Evolutionary conservation across 2,329 filamentous ascomycete genomes (phyloP).

Genomic region (Conoideocrella luteorostrata): DNA sequence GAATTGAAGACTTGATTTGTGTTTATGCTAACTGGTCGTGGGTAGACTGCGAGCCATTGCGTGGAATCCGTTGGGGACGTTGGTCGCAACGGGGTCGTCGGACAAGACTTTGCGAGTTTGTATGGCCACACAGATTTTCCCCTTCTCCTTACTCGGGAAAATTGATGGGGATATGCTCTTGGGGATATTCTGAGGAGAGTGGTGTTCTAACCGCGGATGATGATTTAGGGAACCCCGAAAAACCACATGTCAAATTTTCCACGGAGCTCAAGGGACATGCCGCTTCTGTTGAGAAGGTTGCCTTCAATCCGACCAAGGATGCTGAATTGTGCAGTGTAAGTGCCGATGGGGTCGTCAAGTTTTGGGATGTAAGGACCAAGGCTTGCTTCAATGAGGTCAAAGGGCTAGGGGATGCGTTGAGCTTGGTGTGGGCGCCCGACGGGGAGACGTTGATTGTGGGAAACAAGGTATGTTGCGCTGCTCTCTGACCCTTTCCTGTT

Average conservation of each 20-base stretch:
- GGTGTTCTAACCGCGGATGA: too few relatives aligned
- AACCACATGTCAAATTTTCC: constrained; percentile 64
- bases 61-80: constrained; percentile 80
- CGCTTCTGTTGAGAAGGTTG: constrained; percentile 64
- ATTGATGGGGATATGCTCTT: neutral
- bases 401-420: constrained; percentile 60
- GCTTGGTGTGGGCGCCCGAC: constrained; percentile 67
- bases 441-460: constrained; percentile 65
- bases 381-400: constrained; percentile 63
- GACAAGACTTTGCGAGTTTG: constrained; percentile 70
- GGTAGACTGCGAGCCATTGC: constrained; percentile 68
- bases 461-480: constrained; percentile 51
- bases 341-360: constrained; percentile 65
- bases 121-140: too few relatives aligned
- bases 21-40: neutral
- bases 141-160: neutral
- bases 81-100: constrained; percentile 74
- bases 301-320: constrained; percentile 72
- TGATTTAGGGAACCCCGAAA: constrained; percentile 74
- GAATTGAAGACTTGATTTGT: neutral
- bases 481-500: constrained; percentile 7
- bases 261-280: constrained; percentile 67
- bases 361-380: constrained; percentile 76
- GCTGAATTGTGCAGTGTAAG: constrained; percentile 71
- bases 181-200: neutral